Conservation (phyloP, 768 basidiomycete species). For the Daedaleopsis sinensis region DNA sequence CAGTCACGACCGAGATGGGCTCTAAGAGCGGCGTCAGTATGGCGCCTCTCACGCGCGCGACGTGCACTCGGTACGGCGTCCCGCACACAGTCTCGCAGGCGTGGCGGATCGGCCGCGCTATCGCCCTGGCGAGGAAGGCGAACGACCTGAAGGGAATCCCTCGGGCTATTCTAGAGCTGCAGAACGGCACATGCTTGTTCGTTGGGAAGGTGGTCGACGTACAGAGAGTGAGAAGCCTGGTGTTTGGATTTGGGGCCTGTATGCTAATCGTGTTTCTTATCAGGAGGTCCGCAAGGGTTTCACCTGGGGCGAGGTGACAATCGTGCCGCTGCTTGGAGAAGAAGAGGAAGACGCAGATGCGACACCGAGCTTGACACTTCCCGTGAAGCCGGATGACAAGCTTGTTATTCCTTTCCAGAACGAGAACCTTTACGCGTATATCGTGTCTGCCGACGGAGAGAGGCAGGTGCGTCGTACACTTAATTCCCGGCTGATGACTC, state of each 20-base stretch:
- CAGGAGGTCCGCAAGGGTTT: constrained; percentile 36
- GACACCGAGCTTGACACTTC: constrained; percentile 8
- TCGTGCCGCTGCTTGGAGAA: constrained; percentile 31
- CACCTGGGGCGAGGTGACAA: constrained; percentile 37
- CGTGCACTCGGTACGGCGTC: constrained; percentile 34
- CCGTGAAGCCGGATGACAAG: constrained; percentile 30
- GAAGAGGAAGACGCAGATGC: constrained; percentile 33
- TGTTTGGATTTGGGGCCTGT: too few species aligned
- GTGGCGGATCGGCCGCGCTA: constrained; percentile 65
- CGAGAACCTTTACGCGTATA: constrained; percentile 57
- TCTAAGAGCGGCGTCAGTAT: constrained; percentile 33
- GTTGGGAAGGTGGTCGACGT: constrained; percentile 61
- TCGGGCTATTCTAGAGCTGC: constrained; percentile 32
- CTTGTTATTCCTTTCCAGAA: constrained; percentile 64
- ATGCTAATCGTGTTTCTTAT: too few species aligned
- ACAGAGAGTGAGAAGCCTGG: constrained; percentile 17
- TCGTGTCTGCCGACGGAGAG: constrained; percentile 30
- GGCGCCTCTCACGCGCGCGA: constrained; percentile 29
- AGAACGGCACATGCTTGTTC: constrained; percentile 50
- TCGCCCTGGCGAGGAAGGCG: constrained; percentile 52
- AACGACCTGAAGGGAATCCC: constrained; percentile 43
- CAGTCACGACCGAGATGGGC: constrained; percentile 33
- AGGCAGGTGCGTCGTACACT: constrained; percentile 26
- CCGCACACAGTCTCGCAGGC: constrained; percentile 59
- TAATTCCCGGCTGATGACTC: not conserved